Base-by-base conservation (phyloP, 2,329 filamentous ascomycete species). In the Cercospora janseana region DNA sequence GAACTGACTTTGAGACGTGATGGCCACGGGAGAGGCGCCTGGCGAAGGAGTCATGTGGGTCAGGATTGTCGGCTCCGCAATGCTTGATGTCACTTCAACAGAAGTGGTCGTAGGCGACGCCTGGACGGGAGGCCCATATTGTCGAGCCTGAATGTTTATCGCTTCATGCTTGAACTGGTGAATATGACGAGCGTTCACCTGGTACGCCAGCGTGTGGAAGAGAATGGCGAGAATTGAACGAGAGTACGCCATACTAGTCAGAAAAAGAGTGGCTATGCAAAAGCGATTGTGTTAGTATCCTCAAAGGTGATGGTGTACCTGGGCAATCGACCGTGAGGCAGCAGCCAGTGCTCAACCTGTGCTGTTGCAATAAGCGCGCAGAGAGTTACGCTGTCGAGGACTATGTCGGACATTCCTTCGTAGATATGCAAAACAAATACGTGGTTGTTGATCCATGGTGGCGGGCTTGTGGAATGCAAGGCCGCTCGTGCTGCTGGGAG, bases 1-100 rank as follows among this genome's bases (percentile, higher is more conserved):
- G 7, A 73, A 60, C 54, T 75, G 72, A 57, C 71, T 73, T 52
- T 73, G 68, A 21, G 63, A 51, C 1, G 70, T 74, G 7, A 74
- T 62, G 10, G 71, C 62, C 2, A 74, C 59, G 0, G 69, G 67
- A 12, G 64, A 59, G n/a, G 71, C 72, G 43, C 68, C 68, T 2
- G 71, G 71, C 8, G 71, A 74, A 3, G 72, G 71, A 27, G 66
- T 72, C 18, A 74, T 61, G 31, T 69, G 61, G 26, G 68, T 69
- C 46, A 70, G 58, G 15, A 70, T 60, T 8, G 55, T 37, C n/a
- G 54, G 41, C 15, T 57, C 46, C 18, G 56, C 42, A 23, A 58
- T 57, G 7, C 55, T 54, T n/a, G 57, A 51, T 18, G 52, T 40
- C 8, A 29, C 34, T 5, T 42, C 28, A 42, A 26, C 34, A 35